A percentile compares a stretch with the other conserved stretches of the same genome.
These are phyloP conservation scores for Mucor sp. DNA, from an alignment of 371 early-diverging fungal species.

Conservation along the genomic window DNA sequence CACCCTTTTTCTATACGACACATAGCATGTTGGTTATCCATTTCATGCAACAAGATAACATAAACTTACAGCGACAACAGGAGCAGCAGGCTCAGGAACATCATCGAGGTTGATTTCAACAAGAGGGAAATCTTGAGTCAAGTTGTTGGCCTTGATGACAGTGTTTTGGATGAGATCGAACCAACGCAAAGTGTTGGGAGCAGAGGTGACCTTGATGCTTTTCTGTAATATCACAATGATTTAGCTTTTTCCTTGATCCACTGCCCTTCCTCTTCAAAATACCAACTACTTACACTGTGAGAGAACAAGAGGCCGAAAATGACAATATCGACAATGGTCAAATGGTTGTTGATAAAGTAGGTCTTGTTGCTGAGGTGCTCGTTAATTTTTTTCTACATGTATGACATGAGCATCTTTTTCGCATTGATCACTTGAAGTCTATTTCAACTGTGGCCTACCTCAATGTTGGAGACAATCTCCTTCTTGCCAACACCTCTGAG, in stretches of 20 bases:
- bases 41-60: neutral
- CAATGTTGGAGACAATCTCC: conserved; percentile 39
- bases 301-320: conserved; percentile 69
- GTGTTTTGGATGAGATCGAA: conserved; percentile 78
- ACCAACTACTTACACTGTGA: conserved; percentile 48
- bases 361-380: conserved; percentile 64
- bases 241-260: neutral
- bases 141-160: conserved; percentile 41
- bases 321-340: conserved; percentile 73
- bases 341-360: conserved; percentile 64
- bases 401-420: neutral
- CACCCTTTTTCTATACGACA: conserved; percentile 29
- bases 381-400: conserved; percentile 56
- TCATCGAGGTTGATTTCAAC: conserved; percentile 64
- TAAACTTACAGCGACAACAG: conserved; percentile 37
- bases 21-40: neutral
- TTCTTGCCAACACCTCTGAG: conserved; percentile 41
- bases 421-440: neutral
- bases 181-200: conserved; percentile 71
- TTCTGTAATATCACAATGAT: conserved; percentile 22
- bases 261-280: neutral
- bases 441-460: conserved; percentile 22
- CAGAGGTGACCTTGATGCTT: conserved; percentile 43
- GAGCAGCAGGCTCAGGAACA: conserved; percentile 52
- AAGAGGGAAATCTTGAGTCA: conserved; percentile 53